Percentiles rank a stretch among this genome's conserved stretches.
These are phyloP conservation scores for Cyamopsis tetragonoloba DNA, from an alignment of 306 rosid species.

Conservation along the genomic window DNA sequence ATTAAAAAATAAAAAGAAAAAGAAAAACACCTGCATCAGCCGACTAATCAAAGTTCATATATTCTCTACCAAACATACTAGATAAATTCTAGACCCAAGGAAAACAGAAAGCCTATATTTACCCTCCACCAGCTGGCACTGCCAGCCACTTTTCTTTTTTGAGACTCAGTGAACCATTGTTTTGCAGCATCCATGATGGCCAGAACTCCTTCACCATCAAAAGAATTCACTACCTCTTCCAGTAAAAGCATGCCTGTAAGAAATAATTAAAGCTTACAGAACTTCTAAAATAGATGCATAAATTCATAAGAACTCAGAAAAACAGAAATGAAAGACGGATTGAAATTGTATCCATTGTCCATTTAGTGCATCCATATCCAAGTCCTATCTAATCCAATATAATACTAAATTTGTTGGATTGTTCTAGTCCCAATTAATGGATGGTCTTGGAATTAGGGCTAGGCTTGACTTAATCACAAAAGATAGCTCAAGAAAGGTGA, in stretches of 20 bases:
- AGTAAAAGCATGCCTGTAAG: slow-evolving; percentile 73
- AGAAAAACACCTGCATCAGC: neutral
- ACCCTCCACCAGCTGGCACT: slow-evolving; percentile 89
- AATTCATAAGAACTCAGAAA: neutral
- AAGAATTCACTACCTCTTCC: slow-evolving; percentile 65
- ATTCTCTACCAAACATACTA: slow-evolving; percentile 3
- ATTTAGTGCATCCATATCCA: neutral
- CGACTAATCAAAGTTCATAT: neutral
- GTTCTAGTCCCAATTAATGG: neutral
- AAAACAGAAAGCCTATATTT: slow-evolving; percentile 28
- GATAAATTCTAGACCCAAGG: neutral
- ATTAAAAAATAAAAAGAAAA: no score
- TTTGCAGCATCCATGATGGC: slow-evolving; percentile 71
- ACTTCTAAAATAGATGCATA: neutral
- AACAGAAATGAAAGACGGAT: slow-evolving; percentile 10
- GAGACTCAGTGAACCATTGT: slow-evolving; percentile 61
- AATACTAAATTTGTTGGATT: neutral
- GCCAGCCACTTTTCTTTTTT: slow-evolving; percentile 60
- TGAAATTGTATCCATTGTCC: neutral
- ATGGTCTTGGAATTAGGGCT: no score
- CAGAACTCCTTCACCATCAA: slow-evolving; percentile 56
- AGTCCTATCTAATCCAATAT: neutral
- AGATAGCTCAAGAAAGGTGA: no score
- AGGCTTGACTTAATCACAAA: no score
- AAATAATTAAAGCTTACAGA: slow-evolving; percentile 19